Evolutionary conservation across 768 basidiomycete genomes (phyloP), one percentile per base, ranked within the genome.

Genomic region (Mycena maculata): DNA sequence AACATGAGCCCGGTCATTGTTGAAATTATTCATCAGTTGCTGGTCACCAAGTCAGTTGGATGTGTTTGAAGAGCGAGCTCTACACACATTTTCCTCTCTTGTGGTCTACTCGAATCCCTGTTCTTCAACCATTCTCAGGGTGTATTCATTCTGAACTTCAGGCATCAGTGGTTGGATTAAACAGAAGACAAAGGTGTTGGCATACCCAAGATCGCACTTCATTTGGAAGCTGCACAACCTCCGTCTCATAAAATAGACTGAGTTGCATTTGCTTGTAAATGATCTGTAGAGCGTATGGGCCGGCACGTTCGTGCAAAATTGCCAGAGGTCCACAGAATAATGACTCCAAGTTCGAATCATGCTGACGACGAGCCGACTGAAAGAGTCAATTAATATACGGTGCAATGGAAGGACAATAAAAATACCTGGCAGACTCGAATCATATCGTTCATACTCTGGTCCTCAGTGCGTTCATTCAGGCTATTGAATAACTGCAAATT

Each of bases 21-120:
- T 23, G 23, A 63, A 63, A 13, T 20, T 20, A 25, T 63, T 63
- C 22, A 63, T 18, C 52, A 63, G 54, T 28, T 53, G 49, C 60
- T 61, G 41, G 41, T 47, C 22, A 44, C 11, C 15, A 9, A 11
- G 28, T 54, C 20, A 53, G 41, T 4, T 11, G 8, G 12, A 31
- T 30, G 27, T 22, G 25, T 4, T 20, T 23, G 15, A 38, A 20
- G 33, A 42, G 36, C 4, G 27, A 23, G 28, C 42, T 44, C 42
- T 9, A 25, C 31, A 18, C n/a, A 23, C 28, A 36, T 47, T 30
- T 31, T 23, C 28, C 27, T 59, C 57, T 2, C 30, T 44, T 8
- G 42, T 4, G 3, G 27, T 16, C 28, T 3, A 59, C 13, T 31
- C 30, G 15, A 45, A 50, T 2, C 36, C 25, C 5, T 7, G 23